Percentiles rank a stretch among this genome's conserved stretches.
These are phyloP conservation scores for Ajuga chamaepitys DNA, from an alignment of 257 asterid genomes.

Conservation along the genomic window DNA sequence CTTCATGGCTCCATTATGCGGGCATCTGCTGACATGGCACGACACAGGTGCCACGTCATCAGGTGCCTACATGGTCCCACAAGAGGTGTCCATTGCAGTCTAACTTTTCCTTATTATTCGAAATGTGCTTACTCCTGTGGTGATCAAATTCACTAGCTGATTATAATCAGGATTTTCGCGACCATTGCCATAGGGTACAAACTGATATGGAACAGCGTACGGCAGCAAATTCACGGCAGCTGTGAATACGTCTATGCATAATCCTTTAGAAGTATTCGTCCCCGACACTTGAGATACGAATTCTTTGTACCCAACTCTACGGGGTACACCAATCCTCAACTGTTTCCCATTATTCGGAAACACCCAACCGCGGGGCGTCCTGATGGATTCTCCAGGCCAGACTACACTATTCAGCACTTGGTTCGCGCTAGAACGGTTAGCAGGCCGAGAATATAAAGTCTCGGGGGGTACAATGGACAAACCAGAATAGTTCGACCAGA, in stretches of 20 bases:
- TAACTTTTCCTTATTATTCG: neutral
- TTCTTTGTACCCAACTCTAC: constrained; percentile 60
- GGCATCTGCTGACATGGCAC: too few species aligned
- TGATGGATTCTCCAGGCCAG: constrained; percentile 82
- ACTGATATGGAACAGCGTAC: constrained; percentile 79
- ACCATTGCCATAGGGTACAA: constrained; percentile 80
- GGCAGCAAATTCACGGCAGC: constrained; percentile 85
- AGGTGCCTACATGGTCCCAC: too few species aligned
- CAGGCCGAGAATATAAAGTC: constrained; percentile 34
- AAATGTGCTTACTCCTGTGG: constrained; percentile 70
- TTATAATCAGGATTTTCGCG: constrained; percentile 57
- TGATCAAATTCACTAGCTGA: constrained; percentile 49
- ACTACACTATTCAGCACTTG: constrained; percentile 49
- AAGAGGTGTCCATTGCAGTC: too few species aligned
- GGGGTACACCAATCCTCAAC: constrained; percentile 79
- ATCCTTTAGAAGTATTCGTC: constrained; percentile 61
- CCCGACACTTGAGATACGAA: constrained; percentile 71
- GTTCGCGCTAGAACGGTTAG: constrained; percentile 46
- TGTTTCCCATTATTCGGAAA: constrained; percentile 78
- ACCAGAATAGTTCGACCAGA: constrained; percentile 85
- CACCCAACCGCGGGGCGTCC: constrained; percentile 95
- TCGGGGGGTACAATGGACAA: constrained; percentile 64
- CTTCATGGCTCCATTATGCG: too few species aligned
- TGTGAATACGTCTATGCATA: constrained; percentile 79
- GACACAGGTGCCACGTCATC: too few species aligned